Evolutionary conservation across 139 green algal genomes (phyloP).

Genomic region (Nannochloris sp.): DNA sequence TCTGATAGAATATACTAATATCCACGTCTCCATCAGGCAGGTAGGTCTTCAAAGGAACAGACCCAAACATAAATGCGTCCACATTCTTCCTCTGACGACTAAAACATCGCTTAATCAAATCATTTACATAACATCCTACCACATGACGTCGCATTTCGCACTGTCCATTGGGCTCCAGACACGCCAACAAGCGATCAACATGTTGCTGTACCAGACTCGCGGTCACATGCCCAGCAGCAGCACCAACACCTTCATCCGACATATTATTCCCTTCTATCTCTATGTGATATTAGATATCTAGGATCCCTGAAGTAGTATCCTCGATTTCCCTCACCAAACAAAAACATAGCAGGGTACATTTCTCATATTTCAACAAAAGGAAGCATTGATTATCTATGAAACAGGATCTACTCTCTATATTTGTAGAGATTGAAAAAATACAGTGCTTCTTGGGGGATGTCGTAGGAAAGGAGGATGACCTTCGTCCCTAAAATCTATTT

Average conservation of each 20-base stretch:
- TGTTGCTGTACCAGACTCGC: neutral
- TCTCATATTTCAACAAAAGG: no score
- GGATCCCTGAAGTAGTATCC: no score
- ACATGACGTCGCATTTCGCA: slow-evolving; percentile 15
- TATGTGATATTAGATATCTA: no score
- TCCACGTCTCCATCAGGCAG: slow-evolving; percentile 97
- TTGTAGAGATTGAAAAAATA: no score
- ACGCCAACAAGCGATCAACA: slow-evolving; percentile 13
- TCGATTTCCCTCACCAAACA: no score
- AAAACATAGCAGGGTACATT: no score
- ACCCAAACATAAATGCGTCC: slow-evolving; percentile 81
- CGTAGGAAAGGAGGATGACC: no score
- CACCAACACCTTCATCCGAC: neutral
- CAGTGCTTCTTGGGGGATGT: no score
- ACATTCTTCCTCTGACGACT: slow-evolving; percentile 46
- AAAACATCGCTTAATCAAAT: neutral
- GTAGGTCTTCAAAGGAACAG: slow-evolving; percentile 88
- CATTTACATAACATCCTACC: slow-evolving; percentile 13
- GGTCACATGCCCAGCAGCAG: neutral
- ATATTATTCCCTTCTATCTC: no score
- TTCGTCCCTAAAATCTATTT: no score
- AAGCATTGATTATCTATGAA: no score
- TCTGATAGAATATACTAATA: slow-evolving; percentile 65
- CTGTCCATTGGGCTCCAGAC: slow-evolving; percentile 13
- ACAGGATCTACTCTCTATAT: no score